phyloP scores from a whole-genome alignment of 2,329 filamentous ascomycete genomes.

The Colletotrichum sansevieriae region DNA sequence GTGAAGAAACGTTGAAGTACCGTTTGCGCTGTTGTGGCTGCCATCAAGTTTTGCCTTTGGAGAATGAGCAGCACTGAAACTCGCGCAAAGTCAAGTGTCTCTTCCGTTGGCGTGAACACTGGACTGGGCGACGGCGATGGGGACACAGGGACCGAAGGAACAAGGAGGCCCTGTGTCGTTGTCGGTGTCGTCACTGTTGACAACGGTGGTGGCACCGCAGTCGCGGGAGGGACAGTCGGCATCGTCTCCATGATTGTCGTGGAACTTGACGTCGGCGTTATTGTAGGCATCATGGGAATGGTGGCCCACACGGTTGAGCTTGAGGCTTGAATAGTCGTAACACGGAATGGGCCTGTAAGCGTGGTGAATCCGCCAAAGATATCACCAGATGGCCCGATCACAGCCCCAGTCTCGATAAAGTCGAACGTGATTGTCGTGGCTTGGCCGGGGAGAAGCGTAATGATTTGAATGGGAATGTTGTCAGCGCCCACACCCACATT shows the following conservation, averaged over 20 bases:
- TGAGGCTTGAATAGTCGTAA: conserved; percentile 38
- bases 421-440: conserved; percentile 52
- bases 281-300: conserved; percentile 46
- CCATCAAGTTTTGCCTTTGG: conserved; percentile 64
- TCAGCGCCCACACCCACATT: conserved; percentile 30
- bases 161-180: not conserved
- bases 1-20: conserved; percentile 68
- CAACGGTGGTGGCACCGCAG: conserved; percentile 42
- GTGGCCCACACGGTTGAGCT: conserved; percentile 50
- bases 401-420: conserved; percentile 42
- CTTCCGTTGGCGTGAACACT: conserved; percentile 65
- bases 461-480: conserved; percentile 43
- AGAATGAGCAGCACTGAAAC: conserved; percentile 73
- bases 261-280: conserved; percentile 44
- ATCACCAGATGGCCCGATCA: conserved; percentile 39
- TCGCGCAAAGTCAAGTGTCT: conserved; percentile 73
- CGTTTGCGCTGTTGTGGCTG: conserved; percentile 67
- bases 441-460: conserved; percentile 47
- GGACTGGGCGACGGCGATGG: conserved; percentile 44
- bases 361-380: conserved; percentile 45
- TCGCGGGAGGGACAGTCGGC: conserved; percentile 42
- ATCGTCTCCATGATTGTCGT: conserved; percentile 34
- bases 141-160: conserved; percentile 22
- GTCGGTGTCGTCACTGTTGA: conserved; percentile 10
- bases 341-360: conserved; percentile 44